Percentiles rank a stretch among this genome's conserved stretches.
These are phyloP conservation scores for Fagus crenata DNA, from an alignment of 306 rosid species.

Conservation along the genomic window DNA sequence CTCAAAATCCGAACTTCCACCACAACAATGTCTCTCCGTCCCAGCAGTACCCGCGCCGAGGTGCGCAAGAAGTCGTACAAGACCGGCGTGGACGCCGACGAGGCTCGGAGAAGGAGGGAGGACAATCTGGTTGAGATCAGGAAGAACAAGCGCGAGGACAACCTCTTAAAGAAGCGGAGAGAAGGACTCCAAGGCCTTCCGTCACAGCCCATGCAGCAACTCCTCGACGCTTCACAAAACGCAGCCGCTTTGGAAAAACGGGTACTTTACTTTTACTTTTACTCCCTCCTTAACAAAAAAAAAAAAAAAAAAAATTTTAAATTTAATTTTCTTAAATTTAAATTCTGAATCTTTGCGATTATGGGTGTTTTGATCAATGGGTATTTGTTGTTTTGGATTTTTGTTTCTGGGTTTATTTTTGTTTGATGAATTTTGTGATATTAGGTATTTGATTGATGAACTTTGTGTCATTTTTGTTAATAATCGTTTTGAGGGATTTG, in stretches of 20 bases:
- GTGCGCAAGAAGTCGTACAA: conserved; percentile 63
- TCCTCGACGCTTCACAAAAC: conserved; percentile 40
- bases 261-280: conserved; percentile 14
- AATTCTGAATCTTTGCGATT: neutral
- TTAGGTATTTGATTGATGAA: neutral
- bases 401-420: neutral
- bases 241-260: conserved; percentile 40
- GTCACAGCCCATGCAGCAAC: conserved; percentile 38
- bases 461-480: neutral
- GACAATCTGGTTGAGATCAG: conserved; percentile 65
- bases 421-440: neutral
- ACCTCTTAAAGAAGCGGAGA: conserved; percentile 56
- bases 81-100: conserved; percentile 62
- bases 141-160: conserved; percentile 66
- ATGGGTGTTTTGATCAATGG: neutral
- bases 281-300: no score
- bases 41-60: conserved; percentile 44
- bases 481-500: neutral
- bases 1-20: no score
- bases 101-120: conserved; percentile 63
- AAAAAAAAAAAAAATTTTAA: no score
- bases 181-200: conserved; percentile 47
- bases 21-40: conserved; percentile 61
- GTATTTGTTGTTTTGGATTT: no score
- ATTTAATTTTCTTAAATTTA: neutral